Evolutionary conservation across 192 early-diverging fungal genomes (phyloP).

Genomic region (Ramicandelaber brevisporus): DNA sequence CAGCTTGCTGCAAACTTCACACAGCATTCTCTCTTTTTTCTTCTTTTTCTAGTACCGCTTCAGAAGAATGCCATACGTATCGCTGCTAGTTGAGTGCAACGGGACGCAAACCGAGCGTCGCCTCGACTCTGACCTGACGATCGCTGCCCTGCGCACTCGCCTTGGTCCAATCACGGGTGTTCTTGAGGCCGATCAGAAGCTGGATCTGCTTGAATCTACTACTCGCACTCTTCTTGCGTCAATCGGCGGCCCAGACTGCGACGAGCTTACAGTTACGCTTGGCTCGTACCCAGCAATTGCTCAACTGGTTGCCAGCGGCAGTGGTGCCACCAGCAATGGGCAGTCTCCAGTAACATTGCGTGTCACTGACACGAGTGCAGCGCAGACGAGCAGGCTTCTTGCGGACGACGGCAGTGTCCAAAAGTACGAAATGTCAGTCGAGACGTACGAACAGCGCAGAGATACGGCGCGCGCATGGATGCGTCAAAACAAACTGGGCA

Average conservation of each 20-base stretch:
- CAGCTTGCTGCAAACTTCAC: too few relatives aligned
- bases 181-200: slow-evolving; percentile 29
- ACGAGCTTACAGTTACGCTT: slow-evolving; percentile 36
- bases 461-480: slow-evolving; percentile 80
- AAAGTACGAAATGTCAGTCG: slow-evolving; percentile 77
- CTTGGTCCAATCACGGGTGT: slow-evolving; percentile 86
- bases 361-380: not conserved
- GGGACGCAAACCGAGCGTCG: not conserved
- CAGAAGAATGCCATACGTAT: too few relatives aligned
- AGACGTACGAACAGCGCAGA: slow-evolving; percentile 57
- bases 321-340: too few relatives aligned
- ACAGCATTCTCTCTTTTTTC: slow-evolving; percentile 1
- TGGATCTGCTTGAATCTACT: slow-evolving; percentile 30
- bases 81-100: too few relatives aligned
- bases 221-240: slow-evolving; percentile 16
- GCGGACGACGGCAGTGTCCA: slow-evolving; percentile 74
- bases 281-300: slow-evolving; percentile 45
- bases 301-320: slow-evolving; percentile 1
- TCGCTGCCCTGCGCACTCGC: too few relatives aligned
- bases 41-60: not conserved
- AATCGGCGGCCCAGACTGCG: too few relatives aligned
- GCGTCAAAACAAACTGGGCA: slow-evolving; percentile 63
- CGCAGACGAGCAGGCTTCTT: slow-evolving; percentile 30
- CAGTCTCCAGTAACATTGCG: too few relatives aligned
- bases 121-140: too few relatives aligned